Base-by-base conservation (phyloP, 352 stramenopile genomes). In the Globisporangium takayamanum region DNA sequence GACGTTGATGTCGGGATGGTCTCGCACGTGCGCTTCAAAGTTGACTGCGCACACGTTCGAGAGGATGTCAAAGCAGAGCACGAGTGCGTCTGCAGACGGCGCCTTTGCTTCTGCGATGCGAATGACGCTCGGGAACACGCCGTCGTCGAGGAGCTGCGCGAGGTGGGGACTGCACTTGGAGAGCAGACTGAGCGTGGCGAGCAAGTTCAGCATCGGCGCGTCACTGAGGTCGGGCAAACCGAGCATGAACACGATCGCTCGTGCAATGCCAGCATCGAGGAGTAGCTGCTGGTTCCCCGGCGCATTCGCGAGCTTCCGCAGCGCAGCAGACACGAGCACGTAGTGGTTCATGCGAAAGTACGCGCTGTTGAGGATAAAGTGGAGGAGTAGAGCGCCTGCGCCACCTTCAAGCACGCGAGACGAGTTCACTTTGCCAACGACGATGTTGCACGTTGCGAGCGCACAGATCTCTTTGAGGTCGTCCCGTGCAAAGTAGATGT, bases 31-130 rank as follows among this genome's bases (percentile, higher is more conserved):
- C 11, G 74, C 62, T 25, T 89, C 75, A 62, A 81, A 92, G 59
- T 85, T 64, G 33, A 79, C 59, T 1, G 68, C 72, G 50, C 83
- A 89, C 4, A 90, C 44, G 39, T 88, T 88, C 12, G 83, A 88
- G 33, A 91, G 72, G 20, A 92, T 73, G 57, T 88, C 78, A 55
- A 92, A 92, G 64, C 77, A 90, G 45, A 73, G 69, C n/a, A 20
- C 60, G 0, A 79, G 59, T 11, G 88, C 62, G 37, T 82, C 71
- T 3, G 54, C 50, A 0, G 56, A 51, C 0, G 59, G 20, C 1
- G 20, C 7, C 46, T 69, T 72, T 1, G 57, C 52, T 7, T 89
- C 80, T 30, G 73, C 76, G 26, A 92, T 61, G 14, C 57, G 55
- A 6, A 89, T 69, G 11, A 89, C 64, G 22, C 69, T 76, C 1